These are phyloP conservation scores for Apiotrichum gamsii DNA, from an alignment of 1,284 basidiomycete genomes.

Conservation along the genomic window DNA sequence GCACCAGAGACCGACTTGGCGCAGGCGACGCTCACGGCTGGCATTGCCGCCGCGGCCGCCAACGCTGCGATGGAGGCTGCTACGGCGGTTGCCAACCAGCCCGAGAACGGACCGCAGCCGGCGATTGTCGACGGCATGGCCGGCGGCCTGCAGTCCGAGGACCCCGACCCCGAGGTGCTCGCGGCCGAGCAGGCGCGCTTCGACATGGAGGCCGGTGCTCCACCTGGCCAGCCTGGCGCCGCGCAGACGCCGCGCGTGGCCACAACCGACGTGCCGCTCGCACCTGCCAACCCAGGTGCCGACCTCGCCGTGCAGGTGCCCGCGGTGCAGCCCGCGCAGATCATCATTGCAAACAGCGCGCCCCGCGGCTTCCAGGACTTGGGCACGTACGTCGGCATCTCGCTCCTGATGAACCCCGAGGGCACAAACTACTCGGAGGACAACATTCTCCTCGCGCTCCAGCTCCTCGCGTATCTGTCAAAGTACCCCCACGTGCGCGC, in stretches of 20 bases:
- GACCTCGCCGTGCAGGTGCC: conserved; percentile 19
- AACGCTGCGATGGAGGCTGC: conserved; percentile 20
- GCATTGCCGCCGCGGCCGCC: conserved; percentile 31
- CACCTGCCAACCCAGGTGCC: conserved; percentile 10
- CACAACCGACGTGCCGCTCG: conserved; percentile 16
- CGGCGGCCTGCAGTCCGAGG: conserved; percentile 23
- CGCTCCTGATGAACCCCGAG: conserved; percentile 43
- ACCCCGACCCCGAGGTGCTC: conserved; percentile 34
- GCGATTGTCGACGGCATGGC: conserved; percentile 28
- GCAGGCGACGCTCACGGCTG: conserved; percentile 30
- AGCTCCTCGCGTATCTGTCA: conserved; percentile 90
- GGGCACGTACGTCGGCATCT: conserved; percentile 40
- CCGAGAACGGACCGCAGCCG: conserved; percentile 27
- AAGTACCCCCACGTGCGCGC: conserved; percentile 98
- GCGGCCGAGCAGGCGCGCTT: conserved; percentile 42
- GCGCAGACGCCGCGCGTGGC: conserved; percentile 32
- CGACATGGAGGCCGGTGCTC: conserved; percentile 44
- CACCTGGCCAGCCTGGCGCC: conserved; percentile 42
- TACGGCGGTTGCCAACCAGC: conserved; percentile 21
- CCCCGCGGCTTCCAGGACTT: conserved; percentile 47
- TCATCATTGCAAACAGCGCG: conserved; percentile 47
- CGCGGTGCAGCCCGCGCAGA: conserved; percentile 26
- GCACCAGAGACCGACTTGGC: conserved; percentile 34
- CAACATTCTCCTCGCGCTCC: conserved; percentile 83
- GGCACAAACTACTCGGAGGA: conserved; percentile 73